phyloP scores from a whole-genome alignment of 306 rosid species.

The Vigna hirtella region DNA sequence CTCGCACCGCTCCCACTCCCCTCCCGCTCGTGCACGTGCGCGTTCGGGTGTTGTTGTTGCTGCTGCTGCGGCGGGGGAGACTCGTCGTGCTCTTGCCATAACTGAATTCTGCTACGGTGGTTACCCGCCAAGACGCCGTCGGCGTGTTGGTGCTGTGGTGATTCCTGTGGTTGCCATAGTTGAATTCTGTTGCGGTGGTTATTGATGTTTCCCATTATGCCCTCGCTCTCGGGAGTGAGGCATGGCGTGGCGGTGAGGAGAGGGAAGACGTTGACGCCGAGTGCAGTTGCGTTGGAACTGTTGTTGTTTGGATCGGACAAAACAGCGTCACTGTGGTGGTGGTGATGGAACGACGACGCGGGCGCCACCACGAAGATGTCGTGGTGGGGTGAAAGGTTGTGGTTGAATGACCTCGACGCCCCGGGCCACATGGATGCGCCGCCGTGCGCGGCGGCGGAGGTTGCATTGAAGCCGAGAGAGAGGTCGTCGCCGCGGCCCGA shows the following conservation, averaged over 20 bases:
- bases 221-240: slow-evolving; percentile 47
- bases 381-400: slow-evolving; percentile 38
- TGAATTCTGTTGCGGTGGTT: slow-evolving; percentile 67
- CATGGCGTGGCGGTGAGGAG: slow-evolving; percentile 68
- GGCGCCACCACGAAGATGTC: slow-evolving; percentile 83
- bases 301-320: slow-evolving; percentile 27
- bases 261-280: slow-evolving; percentile 87
- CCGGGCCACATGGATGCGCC: slow-evolving; percentile 59
- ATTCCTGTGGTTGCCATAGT: slow-evolving; percentile 68
- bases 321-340: slow-evolving; percentile 41
- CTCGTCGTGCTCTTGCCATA: slow-evolving; percentile 12
- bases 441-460: slow-evolving; percentile 50
- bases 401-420: slow-evolving; percentile 55
- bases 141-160: slow-evolving; percentile 34
- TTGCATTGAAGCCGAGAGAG: slow-evolving; percentile 91
- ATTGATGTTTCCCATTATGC: not conserved
- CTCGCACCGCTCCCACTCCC: slow-evolving; percentile 43
- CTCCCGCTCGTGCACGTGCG: slow-evolving; percentile 14
- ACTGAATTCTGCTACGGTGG: slow-evolving; percentile 19
- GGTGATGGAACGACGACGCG: slow-evolving; percentile 57
- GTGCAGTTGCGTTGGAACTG: slow-evolving; percentile 60
- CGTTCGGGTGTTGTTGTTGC: not conserved
- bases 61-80: slow-evolving; percentile 19
- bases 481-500: slow-evolving; percentile 65
- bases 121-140: slow-evolving; percentile 42